These are phyloP conservation scores for Triticum monococcum DNA, from an alignment of 176 grass and related monocot species.

Conservation along the genomic window DNA sequence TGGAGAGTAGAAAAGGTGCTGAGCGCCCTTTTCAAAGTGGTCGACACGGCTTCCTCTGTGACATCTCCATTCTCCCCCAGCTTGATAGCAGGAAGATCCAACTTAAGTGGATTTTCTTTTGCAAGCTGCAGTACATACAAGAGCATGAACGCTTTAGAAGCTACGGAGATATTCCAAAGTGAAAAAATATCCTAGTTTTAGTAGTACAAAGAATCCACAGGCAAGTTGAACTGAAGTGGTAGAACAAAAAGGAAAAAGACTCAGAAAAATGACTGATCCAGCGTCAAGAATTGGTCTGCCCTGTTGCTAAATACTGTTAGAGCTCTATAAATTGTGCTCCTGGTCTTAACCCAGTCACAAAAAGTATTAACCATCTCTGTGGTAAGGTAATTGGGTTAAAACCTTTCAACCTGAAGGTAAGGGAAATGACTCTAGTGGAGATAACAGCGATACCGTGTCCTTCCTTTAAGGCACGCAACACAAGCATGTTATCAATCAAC, in stretches of 20 bases:
- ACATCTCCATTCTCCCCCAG: slow-evolving; percentile 70
- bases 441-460: not conserved
- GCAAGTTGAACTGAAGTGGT: not conserved
- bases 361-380: not conserved
- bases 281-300: not conserved
- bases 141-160: not conserved
- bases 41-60: slow-evolving; percentile 54
- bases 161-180: not conserved
- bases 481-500: not conserved
- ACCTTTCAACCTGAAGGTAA: not conserved
- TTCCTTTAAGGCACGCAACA: not conserved
- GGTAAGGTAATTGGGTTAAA: not conserved
- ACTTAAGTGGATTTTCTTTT: slow-evolving; percentile 64
- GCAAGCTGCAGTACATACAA: slow-evolving; percentile 57
- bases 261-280: not conserved
- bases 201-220: not conserved
- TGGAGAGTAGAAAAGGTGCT: slow-evolving; percentile 64
- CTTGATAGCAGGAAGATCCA: slow-evolving; percentile 59
- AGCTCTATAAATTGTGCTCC: not conserved
- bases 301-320: not conserved
- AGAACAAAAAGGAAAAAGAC: not conserved
- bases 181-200: not conserved
- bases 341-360: not conserved
- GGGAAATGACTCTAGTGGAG: not conserved
- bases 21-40: slow-evolving; percentile 63